phyloP scores from a whole-genome alignment of 208 protist species.

The Naegleria gruberi region DNA sequence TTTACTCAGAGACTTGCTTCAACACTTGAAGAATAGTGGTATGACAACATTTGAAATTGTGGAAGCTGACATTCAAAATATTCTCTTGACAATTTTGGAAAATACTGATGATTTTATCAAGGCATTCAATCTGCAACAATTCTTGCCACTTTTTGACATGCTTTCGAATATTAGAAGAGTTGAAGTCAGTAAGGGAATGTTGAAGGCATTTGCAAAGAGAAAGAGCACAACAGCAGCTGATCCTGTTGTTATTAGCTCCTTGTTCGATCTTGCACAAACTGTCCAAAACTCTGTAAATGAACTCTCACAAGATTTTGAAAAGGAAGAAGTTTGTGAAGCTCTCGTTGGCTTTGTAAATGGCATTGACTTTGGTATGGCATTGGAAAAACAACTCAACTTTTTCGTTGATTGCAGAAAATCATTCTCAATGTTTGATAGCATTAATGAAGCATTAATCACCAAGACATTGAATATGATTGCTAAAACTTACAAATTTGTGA shows the following conservation, averaged over 20 bases:
- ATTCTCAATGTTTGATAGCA: constrained; percentile 54
- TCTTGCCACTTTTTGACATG: constrained; percentile 55
- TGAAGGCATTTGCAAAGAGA: constrained; percentile 42
- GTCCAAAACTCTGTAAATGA: constrained; percentile 56
- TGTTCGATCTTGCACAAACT: constrained; percentile 46
- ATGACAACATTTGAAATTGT: constrained; percentile 33
- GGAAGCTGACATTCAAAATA: constrained; percentile 44
- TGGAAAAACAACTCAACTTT: constrained; percentile 63
- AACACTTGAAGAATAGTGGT: constrained; percentile 34
- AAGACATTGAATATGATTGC: constrained; percentile 16
- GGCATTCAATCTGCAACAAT: constrained; percentile 45
- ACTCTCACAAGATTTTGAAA: constrained; percentile 48
- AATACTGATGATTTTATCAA: constrained; percentile 35
- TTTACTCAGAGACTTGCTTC: constrained; percentile 49
- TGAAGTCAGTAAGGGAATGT: constrained; percentile 45
- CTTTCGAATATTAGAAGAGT: constrained; percentile 45
- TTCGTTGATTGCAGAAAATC: constrained; percentile 54
- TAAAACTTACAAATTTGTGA: not conserved
- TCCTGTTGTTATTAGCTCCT: constrained; percentile 43
- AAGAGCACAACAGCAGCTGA: constrained; percentile 32
- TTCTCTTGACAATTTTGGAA: constrained; percentile 48
- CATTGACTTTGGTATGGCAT: constrained; percentile 47
- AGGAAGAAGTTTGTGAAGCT: constrained; percentile 41
- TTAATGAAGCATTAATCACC: constrained; percentile 32
- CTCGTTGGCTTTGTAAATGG: constrained; percentile 45